Conservation (phyloP, 352 stramenopile species). For the Phytophthora pseudosyringae region DNA sequence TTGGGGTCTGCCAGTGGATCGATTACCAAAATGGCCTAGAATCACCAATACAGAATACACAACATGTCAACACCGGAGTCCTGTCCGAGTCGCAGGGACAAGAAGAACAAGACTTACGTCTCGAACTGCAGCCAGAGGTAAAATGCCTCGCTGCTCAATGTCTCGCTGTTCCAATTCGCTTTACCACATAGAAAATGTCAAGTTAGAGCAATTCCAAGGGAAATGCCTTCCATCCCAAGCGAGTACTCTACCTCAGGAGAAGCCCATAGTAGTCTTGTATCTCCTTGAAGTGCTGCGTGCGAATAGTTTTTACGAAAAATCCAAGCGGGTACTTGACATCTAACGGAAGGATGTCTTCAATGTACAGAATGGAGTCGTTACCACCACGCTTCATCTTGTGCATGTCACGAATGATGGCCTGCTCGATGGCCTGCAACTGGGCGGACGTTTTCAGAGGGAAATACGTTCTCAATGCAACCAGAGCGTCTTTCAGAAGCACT, state of each 20-base stretch:
- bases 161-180: conserved; percentile 72
- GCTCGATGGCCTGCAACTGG: conserved; percentile 79
- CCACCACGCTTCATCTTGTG: conserved; percentile 77
- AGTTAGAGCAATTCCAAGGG: not conserved
- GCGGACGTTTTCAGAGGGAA: conserved; percentile 79
- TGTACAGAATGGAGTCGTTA: conserved; percentile 75
- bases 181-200: conserved; percentile 5
- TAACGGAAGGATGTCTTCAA: conserved; percentile 72
- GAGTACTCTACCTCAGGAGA: conserved; percentile 47
- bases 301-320: conserved; percentile 82
- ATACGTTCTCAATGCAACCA: conserved; percentile 76
- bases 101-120: conserved; percentile 19
- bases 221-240: not conserved
- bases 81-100: no score
- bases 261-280: conserved; percentile 80
- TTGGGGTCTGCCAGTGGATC: conserved; percentile 57
- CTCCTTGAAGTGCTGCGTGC: conserved; percentile 85
- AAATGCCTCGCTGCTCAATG: conserved; percentile 42
- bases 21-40: conserved; percentile 40
- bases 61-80: not conserved
- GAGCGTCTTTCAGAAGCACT: conserved; percentile 75
- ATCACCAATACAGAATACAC: conserved; percentile 5
- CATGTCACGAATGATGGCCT: conserved; percentile 80
- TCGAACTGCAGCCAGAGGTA: conserved; percentile 43
- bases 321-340: conserved; percentile 56